Conservation (phyloP, 129 eudicot genomes). For the Rutidosis leptorrhynchoides region DNA sequence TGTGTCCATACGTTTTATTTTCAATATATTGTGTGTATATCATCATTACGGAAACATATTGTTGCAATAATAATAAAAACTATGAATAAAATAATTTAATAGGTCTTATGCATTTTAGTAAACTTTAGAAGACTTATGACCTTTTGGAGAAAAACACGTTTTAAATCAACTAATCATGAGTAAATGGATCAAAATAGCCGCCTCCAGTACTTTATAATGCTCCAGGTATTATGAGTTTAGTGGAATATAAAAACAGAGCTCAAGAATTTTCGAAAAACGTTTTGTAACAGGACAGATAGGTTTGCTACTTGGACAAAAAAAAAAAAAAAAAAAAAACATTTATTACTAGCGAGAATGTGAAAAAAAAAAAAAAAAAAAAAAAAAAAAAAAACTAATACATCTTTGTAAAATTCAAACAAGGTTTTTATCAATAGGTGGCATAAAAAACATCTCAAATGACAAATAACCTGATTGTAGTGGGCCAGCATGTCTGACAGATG, state of each 20-base stretch:
- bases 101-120: too few relatives aligned
- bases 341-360: background rate
- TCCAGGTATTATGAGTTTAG: background rate
- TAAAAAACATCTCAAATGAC: slow-evolving; percentile 2
- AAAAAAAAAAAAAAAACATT: too few relatives aligned
- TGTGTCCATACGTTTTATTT: too few relatives aligned
- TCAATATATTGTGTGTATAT: background rate
- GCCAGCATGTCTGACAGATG: slow-evolving; percentile 71
- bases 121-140: background rate
- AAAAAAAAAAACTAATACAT: too few relatives aligned
- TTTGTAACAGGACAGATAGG: background rate
- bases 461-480: slow-evolving; percentile 77
- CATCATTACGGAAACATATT: background rate
- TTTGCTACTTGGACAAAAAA: background rate
- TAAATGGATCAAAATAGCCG: too few relatives aligned
- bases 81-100: background rate
- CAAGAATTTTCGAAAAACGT: background rate
- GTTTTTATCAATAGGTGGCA: slow-evolving; percentile 6
- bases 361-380: too few relatives aligned
- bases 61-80: background rate
- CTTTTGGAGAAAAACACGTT: background rate
- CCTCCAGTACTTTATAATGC: too few relatives aligned
- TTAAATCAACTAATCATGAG: too few relatives aligned
- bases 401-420: background rate
- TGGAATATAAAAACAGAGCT: background rate